Evolutionary conservation across 2,329 filamentous ascomycete species (phyloP).

Genomic region (Boeremia exigua): DNA sequence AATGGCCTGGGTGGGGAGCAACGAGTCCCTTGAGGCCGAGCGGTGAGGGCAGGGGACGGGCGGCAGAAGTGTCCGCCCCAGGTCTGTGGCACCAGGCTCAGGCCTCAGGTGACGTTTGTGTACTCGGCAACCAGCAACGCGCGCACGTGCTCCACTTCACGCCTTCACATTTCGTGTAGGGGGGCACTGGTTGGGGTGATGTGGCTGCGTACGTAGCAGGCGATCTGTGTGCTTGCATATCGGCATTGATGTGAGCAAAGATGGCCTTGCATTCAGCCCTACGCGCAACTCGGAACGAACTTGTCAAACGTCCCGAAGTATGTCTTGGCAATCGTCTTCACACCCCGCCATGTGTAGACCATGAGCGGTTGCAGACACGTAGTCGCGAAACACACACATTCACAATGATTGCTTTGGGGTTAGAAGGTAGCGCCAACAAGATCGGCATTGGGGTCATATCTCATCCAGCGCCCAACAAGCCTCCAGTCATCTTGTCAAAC

Average conservation of each 20-base stretch:
- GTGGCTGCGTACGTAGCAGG: no score
- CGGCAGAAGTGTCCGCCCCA: constrained; percentile 9
- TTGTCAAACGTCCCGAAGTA: constrained; percentile 22
- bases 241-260: neutral
- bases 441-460: constrained; percentile 91
- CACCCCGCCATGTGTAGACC: constrained; percentile 27
- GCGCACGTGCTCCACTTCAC: neutral
- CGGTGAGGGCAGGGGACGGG: neutral
- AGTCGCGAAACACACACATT: constrained; percentile 1
- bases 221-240: neutral
- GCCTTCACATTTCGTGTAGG: no score
- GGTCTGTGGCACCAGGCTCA: constrained; percentile 12
- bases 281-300: neutral
- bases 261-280: constrained; percentile 19
- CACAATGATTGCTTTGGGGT: constrained; percentile 70
- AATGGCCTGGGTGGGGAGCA: no score
- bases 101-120: constrained; percentile 4
- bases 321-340: constrained; percentile 15
- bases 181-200: no score
- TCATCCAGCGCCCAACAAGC: constrained; percentile 63
- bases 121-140: neutral
- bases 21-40: neutral
- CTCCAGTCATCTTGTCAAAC: constrained; percentile 78
- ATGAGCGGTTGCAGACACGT: constrained; percentile 16
- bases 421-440: constrained; percentile 98